These are phyloP conservation scores for Dioszegia hungarica DNA, from an alignment of 768 basidiomycete genomes.

Conservation along the genomic window DNA sequence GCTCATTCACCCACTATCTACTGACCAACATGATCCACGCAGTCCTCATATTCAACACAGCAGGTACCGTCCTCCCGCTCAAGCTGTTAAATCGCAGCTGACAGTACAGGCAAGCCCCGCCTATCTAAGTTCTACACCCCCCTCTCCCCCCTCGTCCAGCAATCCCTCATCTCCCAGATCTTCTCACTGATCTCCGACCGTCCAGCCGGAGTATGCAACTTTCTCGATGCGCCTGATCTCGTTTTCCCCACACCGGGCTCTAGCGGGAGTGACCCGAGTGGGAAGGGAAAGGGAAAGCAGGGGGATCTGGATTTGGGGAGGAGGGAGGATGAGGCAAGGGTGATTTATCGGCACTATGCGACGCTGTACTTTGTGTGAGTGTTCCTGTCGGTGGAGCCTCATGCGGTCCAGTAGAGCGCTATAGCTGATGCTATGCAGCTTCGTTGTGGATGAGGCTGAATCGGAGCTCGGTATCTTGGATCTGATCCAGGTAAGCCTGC, in stretches of 20 bases:
- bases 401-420: too few relatives aligned
- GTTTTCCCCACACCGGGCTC: constrained; percentile 27
- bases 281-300: constrained; percentile 19
- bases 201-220: constrained; percentile 83
- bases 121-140: constrained; percentile 50
- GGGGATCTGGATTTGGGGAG: constrained; percentile 49
- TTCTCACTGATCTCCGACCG: constrained; percentile 80
- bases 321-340: constrained; percentile 60
- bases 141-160: constrained; percentile 35
- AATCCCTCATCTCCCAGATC: constrained; percentile 71
- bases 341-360: constrained; percentile 93
- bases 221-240: constrained; percentile 66
- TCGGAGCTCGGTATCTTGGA: constrained; percentile 95
- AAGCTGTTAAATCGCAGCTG: constrained; percentile 44
- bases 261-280: background rate
- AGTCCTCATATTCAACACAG: constrained; percentile 77
- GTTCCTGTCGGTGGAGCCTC: background rate
- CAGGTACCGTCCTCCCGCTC: too few relatives aligned
- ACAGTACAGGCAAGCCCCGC: constrained; percentile 41
- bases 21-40: constrained; percentile 45
- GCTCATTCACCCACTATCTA: background rate
- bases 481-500: constrained; percentile 76
- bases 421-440: constrained; percentile 46
- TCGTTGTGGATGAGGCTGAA: constrained; percentile 92
- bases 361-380: constrained; percentile 81